phyloP scores from a whole-genome alignment of 2,329 filamentous ascomycete genomes.

The Clonostachys solani region DNA sequence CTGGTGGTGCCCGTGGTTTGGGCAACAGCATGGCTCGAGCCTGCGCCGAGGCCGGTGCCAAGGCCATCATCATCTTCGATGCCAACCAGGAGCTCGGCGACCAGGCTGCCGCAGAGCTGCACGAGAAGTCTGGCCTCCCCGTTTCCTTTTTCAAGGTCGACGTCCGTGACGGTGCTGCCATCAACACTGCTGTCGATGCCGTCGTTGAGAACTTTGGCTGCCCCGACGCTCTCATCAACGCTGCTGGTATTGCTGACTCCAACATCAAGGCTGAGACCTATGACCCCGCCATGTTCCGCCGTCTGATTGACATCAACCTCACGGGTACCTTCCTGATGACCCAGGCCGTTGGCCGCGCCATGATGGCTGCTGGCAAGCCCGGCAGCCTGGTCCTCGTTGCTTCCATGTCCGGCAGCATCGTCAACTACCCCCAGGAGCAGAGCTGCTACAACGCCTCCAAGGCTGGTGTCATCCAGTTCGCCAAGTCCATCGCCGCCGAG shows the following conservation, averaged over 20 bases:
- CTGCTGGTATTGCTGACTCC: constrained; percentile 76
- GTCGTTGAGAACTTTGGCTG: constrained; percentile 63
- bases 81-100: constrained; percentile 73
- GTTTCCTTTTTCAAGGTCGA: constrained; percentile 77
- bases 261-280: constrained; percentile 81
- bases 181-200: constrained; percentile 64
- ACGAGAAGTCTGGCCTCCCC: constrained; percentile 67
- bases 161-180: constrained; percentile 66
- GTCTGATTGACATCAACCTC: constrained; percentile 78
- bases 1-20: constrained; percentile 71
- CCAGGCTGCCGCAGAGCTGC: constrained; percentile 63
- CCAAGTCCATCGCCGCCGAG: constrained; percentile 77
- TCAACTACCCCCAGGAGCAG: constrained; percentile 85
- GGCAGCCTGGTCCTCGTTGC: constrained; percentile 74
- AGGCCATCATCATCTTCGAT: constrained; percentile 71
- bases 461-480: constrained; percentile 73
- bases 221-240: constrained; percentile 74
- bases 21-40: constrained; percentile 78
- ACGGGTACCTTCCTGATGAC: constrained; percentile 75
- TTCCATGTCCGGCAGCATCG: constrained; percentile 78
- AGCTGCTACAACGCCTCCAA: constrained; percentile 82
- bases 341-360: constrained; percentile 65
- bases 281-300: constrained; percentile 71
- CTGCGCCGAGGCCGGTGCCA: constrained; percentile 70
- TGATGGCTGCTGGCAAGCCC: constrained; percentile 68